phyloP scores from a whole-genome alignment of 1,284 basidiomycete species.

The Rhodotorula sp. region DNA sequence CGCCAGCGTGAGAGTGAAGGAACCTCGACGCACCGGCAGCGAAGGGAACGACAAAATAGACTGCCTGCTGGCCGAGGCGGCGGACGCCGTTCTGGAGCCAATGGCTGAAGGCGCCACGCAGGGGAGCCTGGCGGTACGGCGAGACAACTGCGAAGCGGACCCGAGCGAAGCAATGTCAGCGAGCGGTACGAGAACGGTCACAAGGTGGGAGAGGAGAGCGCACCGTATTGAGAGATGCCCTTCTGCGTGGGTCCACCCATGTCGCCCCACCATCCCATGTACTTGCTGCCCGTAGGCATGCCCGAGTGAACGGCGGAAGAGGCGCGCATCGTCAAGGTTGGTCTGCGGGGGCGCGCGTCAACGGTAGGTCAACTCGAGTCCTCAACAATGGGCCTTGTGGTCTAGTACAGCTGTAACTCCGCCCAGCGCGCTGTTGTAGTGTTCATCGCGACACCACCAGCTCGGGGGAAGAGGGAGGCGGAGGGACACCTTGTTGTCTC shows the following conservation, averaged over 20 bases:
- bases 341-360: too few species aligned
- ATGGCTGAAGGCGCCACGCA: conserved; percentile 65
- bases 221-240: conserved; percentile 77
- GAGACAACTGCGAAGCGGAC: conserved; percentile 62
- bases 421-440: too few species aligned
- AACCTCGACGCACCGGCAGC: conserved; percentile 62
- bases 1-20: neutral
- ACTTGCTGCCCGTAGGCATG: conserved; percentile 33
- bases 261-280: conserved; percentile 73
- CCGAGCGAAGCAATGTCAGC: neutral
- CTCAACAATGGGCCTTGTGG: too few species aligned
- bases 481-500: too few species aligned
- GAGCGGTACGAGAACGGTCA: neutral
- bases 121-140: conserved; percentile 71
- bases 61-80: conserved; percentile 68
- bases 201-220: conserved; percentile 45
- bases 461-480: too few species aligned
- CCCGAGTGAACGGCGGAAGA: conserved; percentile 30
- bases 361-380: too few species aligned
- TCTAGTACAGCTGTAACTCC: too few species aligned
- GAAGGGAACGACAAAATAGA: conserved; percentile 78
- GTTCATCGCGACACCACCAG: too few species aligned
- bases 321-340: conserved; percentile 10
- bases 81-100: conserved; percentile 86
- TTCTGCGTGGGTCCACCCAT: conserved; percentile 64